Evolutionary conservation across 2,329 filamentous ascomycete genomes (phyloP), one percentile per base, ranked within the genome.

Genomic region (Xylaria polymorpha): DNA sequence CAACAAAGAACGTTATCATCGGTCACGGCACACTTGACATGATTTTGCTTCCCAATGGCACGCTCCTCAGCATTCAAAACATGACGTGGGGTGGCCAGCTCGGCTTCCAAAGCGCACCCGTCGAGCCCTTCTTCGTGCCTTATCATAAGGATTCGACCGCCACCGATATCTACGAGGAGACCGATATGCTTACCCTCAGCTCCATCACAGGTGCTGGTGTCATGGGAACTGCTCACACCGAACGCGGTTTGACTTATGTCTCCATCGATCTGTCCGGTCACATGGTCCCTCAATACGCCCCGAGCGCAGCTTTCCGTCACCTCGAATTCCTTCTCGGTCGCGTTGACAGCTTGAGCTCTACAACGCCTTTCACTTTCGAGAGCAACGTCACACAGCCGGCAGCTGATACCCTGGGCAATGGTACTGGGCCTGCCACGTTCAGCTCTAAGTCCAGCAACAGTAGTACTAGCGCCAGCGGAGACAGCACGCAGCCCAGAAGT

Each of bases 71-170:
- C 0, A 90, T 94, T 67, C 92, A 95, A 77, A 94, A 94, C 81
- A 93, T 94, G 89, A 94, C 91, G 0, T 95, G 90, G 89, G 88
- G 88, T 66, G 92, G 92, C 4, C 78, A 84, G 51, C 87, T 91
- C 61, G 93, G 92, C 0, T 94, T 95, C 83, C 86, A 90, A 71
- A 77, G 79, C 1, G 79, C 81, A 0, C 92, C 92, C 0, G 77
- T 77, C 1, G 85, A 88, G 61, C 88, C 89, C 1, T 90, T 93
- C 76, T 93, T 87, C 77, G 90, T 94, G 0, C 92, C 92, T 0
- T 90, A 88, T 76, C 88, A 90, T 73, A 82, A 85, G 64, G 69
- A 72, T 37, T 69, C 71, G 63, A 73, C 80, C 1, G 58, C 70
- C 4, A 64, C 60, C 68, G 73, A 74, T 46, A 75, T 79, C 71